Evolutionary conservation across 164 flowering plant genomes (phyloP).

Genomic region (Tinospora cordifolia): DNA sequence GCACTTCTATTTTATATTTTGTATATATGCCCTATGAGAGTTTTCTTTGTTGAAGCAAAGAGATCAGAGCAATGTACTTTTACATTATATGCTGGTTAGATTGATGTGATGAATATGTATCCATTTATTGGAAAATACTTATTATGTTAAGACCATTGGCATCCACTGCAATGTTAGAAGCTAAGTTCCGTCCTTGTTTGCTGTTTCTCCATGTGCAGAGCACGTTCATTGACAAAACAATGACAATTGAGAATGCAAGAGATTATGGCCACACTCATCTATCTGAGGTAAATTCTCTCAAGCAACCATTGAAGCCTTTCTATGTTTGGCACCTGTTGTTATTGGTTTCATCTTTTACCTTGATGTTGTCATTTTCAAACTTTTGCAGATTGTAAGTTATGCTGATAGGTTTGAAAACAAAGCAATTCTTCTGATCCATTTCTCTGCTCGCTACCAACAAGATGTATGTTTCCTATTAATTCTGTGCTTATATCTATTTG

Average conservation of each 20-base stretch:
- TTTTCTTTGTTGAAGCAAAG: too few relatives aligned
- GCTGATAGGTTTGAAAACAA: slow-evolving; percentile 68
- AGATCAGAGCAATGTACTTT: too few relatives aligned
- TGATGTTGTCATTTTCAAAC: not conserved
- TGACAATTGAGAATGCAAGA: slow-evolving; percentile 70
- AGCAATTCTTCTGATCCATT: slow-evolving; percentile 87
- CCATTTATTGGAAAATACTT: not conserved
- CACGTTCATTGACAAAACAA: slow-evolving; percentile 52
- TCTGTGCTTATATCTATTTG: too few relatives aligned
- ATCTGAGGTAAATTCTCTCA: slow-evolving; percentile 49
- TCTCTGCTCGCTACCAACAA: slow-evolving; percentile 68
- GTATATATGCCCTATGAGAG: too few relatives aligned
- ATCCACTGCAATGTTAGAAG: not conserved
- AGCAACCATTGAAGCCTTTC: not conserved
- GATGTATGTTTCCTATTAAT: slow-evolving; percentile 20
- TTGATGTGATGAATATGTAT: not conserved
- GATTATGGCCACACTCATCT: slow-evolving; percentile 89
- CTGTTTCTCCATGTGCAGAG: slow-evolving; percentile 37
- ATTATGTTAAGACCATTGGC: not conserved
- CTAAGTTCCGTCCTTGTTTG: not conserved
- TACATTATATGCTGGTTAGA: too few relatives aligned
- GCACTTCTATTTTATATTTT: too few relatives aligned
- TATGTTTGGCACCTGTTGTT: not conserved
- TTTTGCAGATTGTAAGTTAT: slow-evolving; percentile 45
- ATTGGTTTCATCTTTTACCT: not conserved